phyloP scores from a whole-genome alignment of 495 filamentous ascomycete species.

The Penicillium riverlandense region DNA sequence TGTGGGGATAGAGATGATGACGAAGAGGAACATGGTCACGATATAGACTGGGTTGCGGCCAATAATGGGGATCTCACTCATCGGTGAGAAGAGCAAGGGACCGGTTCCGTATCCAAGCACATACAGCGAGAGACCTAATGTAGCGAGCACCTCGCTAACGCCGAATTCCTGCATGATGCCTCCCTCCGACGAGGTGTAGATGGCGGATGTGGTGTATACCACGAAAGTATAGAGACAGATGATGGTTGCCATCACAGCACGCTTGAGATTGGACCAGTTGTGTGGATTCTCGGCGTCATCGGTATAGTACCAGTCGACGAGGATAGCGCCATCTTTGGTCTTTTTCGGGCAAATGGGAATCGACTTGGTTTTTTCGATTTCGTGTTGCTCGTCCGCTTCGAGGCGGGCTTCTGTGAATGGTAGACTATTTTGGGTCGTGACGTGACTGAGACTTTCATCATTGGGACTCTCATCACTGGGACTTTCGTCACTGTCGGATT shows the following conservation, averaged over 20 bases:
- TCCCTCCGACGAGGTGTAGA: slow-evolving; percentile 21
- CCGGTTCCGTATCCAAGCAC: slow-evolving; percentile 44
- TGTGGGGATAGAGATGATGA: slow-evolving; percentile 41
- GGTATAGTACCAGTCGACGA: slow-evolving; percentile 51
- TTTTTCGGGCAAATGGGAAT: slow-evolving; percentile 39
- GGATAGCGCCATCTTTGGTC: slow-evolving; percentile 28
- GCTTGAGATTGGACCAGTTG: slow-evolving; percentile 40
- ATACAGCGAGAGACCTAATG: slow-evolving; percentile 46
- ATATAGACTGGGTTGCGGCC: slow-evolving; percentile 47
- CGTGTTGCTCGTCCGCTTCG: slow-evolving; percentile 26
- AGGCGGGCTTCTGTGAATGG: slow-evolving; percentile 31
- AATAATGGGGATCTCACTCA: slow-evolving; percentile 44
- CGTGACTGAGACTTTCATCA: slow-evolving; percentile 9
- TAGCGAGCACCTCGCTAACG: slow-evolving; percentile 28
- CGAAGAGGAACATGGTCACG: slow-evolving; percentile 42
- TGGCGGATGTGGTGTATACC: slow-evolving; percentile 29
- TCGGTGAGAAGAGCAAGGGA: slow-evolving; percentile 39
- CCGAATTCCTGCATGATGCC: slow-evolving; percentile 35
- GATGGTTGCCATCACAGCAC: slow-evolving; percentile 13
- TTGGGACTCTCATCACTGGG: no score
- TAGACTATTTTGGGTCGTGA: slow-evolving; percentile 11
- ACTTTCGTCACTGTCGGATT: neutral
- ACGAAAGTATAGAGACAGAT: slow-evolving; percentile 30
- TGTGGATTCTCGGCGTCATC: slow-evolving; percentile 48
- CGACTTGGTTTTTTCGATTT: slow-evolving; percentile 37